A percentile compares a stretch with the other conserved stretches of the same genome.
Conservation (phyloP, 2,329 filamentous ascomycete genomes). For the Aspergillus sp. region DNA sequence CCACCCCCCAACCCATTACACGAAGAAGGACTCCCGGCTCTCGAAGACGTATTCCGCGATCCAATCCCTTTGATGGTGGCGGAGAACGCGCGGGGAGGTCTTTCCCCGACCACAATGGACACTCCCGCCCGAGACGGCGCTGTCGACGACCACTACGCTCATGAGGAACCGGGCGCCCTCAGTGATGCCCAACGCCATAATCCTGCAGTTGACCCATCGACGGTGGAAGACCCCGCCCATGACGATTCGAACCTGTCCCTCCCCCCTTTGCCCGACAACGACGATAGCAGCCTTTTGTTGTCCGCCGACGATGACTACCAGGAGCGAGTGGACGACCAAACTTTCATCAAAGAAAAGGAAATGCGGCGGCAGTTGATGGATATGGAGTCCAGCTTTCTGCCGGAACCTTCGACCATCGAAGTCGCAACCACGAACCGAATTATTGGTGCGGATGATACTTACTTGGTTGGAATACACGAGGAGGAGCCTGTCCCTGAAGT, state of each 20-base stretch:
- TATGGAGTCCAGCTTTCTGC: conserved; percentile 64
- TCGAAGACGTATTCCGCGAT: conserved; percentile 32
- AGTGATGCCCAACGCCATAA: conserved; percentile 19
- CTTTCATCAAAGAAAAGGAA: conserved; percentile 56
- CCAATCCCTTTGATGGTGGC: conserved; percentile 35
- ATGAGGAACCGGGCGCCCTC: conserved; percentile 18
- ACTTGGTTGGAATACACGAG: conserved; percentile 41
- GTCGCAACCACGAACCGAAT: conserved; percentile 30
- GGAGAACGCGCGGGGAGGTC: conserved; percentile 28
- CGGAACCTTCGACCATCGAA: conserved; percentile 53
- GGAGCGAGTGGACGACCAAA: conserved; percentile 41
- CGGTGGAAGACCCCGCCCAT: conserved; percentile 21
- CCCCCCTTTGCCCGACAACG: conserved; percentile 36
- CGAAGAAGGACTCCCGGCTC: conserved; percentile 30
- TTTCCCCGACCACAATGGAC: conserved; percentile 24
- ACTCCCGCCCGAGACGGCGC: conserved; percentile 20
- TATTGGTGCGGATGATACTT: conserved; percentile 46
- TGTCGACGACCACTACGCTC: conserved; percentile 18
- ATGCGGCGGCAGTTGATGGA: conserved; percentile 63
- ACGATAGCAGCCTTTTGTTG: conserved; percentile 36
- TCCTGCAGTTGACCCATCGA: conserved; percentile 13
- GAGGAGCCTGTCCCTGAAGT: conserved; percentile 20
- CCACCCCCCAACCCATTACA: conserved; percentile 37
- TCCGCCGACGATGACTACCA: conserved; percentile 36
- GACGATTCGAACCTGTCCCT: conserved; percentile 32